Evolutionary conservation across 352 stramenopile species (phyloP), one percentile per base, ranked within the genome.

Genomic region (Sclerospora graminicola): DNA sequence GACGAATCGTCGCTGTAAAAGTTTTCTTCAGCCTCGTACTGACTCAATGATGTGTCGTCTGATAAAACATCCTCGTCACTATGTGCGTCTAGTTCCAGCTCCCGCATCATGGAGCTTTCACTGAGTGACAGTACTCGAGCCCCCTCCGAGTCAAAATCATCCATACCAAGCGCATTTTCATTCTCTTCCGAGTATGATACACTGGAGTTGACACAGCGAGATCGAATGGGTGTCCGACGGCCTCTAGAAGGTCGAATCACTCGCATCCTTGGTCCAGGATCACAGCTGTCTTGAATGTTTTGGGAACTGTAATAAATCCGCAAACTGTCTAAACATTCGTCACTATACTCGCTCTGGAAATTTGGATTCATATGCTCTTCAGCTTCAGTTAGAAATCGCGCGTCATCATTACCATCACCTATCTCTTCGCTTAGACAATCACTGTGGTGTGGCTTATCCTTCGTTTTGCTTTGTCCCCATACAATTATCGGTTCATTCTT

Each of bases 1-100:
- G 53, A 63, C 28, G 73, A 85, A 53, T 82, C 69, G 41, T 88
- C 76, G 37, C 73, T 88, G 63, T 90, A 90, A 50, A 84, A 89
- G 49, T 88, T 90, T 41, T 90, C 79, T 44, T 89, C 75, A 0
- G 65, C 73, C 18, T 83, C 79, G 54, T 84, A 87, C 23, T 84
- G 71, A 57, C 73, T 85, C 33, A 69, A 52, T 0, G 76, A 89
- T 11, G 73, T 76, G 49, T 82, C 73, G 4, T 16, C 54, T 19
- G 58, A 67, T 29, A 23, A 45, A 28, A 35, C 34, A 14, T 54
- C 44, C 8, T 64, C 45, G 23, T 80, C 69, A 29, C 65, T 84
- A 20, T 63, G 69, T 15, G 61, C 70, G 43, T 85, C 66, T 27
- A 78, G 30, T 36, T 74, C 66, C 15, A 79, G 43, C 34, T 80